Conservation (phyloP, 257 asterid species). For the Solanum ahanhuiri region DNA sequence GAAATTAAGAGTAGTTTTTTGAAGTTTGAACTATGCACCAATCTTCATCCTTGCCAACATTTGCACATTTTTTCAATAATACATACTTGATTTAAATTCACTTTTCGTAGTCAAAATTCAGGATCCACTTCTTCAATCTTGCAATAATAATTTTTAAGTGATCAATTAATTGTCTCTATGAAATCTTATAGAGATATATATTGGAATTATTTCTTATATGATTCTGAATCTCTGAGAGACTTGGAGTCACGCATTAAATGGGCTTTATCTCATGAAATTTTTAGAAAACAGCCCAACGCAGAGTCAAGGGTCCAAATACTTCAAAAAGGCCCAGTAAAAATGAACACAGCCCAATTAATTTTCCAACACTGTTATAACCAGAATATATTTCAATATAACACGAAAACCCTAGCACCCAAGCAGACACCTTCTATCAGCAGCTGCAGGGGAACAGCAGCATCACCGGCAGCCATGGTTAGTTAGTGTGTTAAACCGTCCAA, state of each 20-base stretch:
- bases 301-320: not conserved
- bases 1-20: too few species aligned
- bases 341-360: not conserved
- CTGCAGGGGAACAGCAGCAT: not conserved
- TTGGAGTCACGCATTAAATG: not conserved
- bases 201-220: too few species aligned
- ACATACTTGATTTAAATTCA: too few species aligned
- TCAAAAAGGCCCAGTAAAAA: not conserved
- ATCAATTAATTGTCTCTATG: too few species aligned
- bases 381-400: not conserved
- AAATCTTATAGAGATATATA: too few species aligned
- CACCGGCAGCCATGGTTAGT: not conserved
- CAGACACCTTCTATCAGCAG: not conserved
- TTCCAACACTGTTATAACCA: not conserved
- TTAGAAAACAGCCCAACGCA: not conserved
- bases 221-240: not conserved
- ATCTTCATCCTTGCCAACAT: too few species aligned
- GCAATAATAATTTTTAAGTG: too few species aligned
- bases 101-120: too few species aligned
- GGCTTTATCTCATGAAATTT: not conserved
- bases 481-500: not conserved
- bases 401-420: not conserved
- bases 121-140: too few species aligned
- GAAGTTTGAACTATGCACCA: too few species aligned
- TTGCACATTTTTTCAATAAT: too few species aligned